Conservation (phyloP, 495 filamentous ascomycete species). For the Trichodelitschia bisporula region DNA sequence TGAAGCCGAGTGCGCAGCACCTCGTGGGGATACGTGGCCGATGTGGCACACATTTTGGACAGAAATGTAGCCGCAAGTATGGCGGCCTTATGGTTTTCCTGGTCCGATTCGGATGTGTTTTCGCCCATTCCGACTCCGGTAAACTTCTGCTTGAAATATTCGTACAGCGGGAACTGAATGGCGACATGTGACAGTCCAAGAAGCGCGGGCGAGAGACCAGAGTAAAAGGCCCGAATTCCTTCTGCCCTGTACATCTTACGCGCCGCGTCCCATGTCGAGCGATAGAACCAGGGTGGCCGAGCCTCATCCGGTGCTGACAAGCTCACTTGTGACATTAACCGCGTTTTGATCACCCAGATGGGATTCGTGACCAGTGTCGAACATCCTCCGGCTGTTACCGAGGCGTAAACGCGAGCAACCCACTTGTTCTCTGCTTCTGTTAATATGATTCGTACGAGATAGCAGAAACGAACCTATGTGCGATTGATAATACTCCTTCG, state of each 20-base stretch:
- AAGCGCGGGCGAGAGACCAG: constrained; percentile 75
- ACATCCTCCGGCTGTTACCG: constrained; percentile 70
- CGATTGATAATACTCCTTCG: constrained; percentile 44
- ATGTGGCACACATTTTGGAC: constrained; percentile 84
- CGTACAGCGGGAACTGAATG: constrained; percentile 92
- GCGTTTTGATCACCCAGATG: constrained; percentile 98
- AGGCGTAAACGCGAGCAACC: constrained; percentile 43
- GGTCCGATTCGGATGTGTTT: constrained; percentile 24
- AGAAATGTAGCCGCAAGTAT: constrained; percentile 75
- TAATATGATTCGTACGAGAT: not conserved
- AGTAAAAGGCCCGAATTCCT: constrained; percentile 80
- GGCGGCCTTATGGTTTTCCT: constrained; percentile 40
- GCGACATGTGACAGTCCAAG: constrained; percentile 88
- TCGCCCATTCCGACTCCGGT: constrained; percentile 69
- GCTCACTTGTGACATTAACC: constrained; percentile 72
- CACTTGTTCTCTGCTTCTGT: constrained; percentile 27
- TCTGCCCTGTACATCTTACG: constrained; percentile 86
- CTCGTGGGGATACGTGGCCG: constrained; percentile 91
- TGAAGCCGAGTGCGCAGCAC: constrained; percentile 77
- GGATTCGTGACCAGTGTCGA: constrained; percentile 94
- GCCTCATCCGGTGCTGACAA: constrained; percentile 24
- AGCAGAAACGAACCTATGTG: constrained; percentile 30
- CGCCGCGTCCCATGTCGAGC: constrained; percentile 63
- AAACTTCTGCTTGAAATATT: constrained; percentile 75
- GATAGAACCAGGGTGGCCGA: constrained; percentile 71